phyloP scores from a whole-genome alignment of 768 basidiomycete genomes.

The Hericium erinaceus region DNA sequence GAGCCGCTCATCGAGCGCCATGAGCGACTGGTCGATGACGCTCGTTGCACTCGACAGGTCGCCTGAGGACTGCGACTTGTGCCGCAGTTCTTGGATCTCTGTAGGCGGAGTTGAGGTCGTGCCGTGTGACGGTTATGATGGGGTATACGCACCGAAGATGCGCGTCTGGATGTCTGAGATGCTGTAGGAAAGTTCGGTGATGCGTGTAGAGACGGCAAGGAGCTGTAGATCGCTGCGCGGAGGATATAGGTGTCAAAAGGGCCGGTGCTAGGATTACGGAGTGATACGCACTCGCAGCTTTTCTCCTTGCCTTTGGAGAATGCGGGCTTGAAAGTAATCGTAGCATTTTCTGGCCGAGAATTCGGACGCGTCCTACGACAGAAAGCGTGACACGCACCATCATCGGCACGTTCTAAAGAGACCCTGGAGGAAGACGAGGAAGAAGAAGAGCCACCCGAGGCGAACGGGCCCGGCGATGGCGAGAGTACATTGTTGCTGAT shows the following conservation, averaged over 20 bases:
- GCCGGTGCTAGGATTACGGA: not conserved
- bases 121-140: not conserved
- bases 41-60: constrained; percentile 51
- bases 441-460: constrained; percentile 24
- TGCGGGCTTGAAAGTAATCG: constrained; percentile 50
- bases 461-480: constrained; percentile 16
- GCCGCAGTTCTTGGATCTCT: constrained; percentile 92
- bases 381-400: constrained; percentile 38
- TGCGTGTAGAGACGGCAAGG: constrained; percentile 73
- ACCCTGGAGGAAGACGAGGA: constrained; percentile 48
- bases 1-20: constrained; percentile 69
- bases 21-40: constrained; percentile 75
- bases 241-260: not conserved
- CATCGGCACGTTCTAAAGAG: constrained; percentile 50
- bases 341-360: constrained; percentile 53
- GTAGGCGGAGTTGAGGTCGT: not conserved
- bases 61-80: constrained; percentile 63
- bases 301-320: constrained; percentile 42
- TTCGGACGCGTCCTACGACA: not conserved
- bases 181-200: constrained; percentile 79
- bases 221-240: constrained; percentile 58
- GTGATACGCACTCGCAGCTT: constrained; percentile 57
- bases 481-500: constrained; percentile 16
- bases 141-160: constrained; percentile 60
- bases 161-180: constrained; percentile 88